Evolutionary conservation across 164 flowering plant species (phyloP), one percentile per base, ranked within the genome.

Genomic region (Vitis cinerea): DNA sequence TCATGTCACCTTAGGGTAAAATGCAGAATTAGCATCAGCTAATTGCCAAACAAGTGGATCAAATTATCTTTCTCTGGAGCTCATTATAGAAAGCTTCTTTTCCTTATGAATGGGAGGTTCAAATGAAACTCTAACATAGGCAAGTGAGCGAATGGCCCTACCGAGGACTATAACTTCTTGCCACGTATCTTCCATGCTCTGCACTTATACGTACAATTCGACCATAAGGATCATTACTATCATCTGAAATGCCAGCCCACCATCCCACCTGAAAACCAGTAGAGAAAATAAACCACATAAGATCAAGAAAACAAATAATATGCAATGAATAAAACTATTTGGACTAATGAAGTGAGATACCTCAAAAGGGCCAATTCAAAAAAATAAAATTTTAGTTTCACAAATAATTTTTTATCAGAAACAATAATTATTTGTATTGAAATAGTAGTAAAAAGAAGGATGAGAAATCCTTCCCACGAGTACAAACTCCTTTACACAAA

Each of bases 181-280:
- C 99, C 8, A 93, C 87, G 77, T 89, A 96, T 92, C 94, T 85
- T 71, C 99, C 98, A 87, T 93, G 87, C 75, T 92, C 99, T 23
- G 97, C 87, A 70, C 86, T 92, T 72, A 96, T 87, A 49, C 84
- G 91, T 59, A 96, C 86, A 58, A 96, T 90, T 29, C 87, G 86
- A 68, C 99, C 99, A 83, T 82, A 87, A 61, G 98, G 90, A 83
- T 88, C 90, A 23, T 73, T 56, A 29, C 61, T 63, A 79, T 89
- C 85, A 69, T 90, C 82, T 31, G 98, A 86, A 69, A 87, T 74
- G 48, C 98, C 99, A 77, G 90, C 80, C 99, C 99, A 96, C 99
- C 99, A 96, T 53, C 99, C 99, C 47, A 93, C 83, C 99, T 96
- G 82, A 56, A 82, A 74, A 63, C 54, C 52, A 71, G 57, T 17